A percentile compares a stretch with the other conserved stretches of the same genome.
Evolutionary conservation across 1,284 basidiomycete species (phyloP).

Genomic region (Baeospora myosura): DNA sequence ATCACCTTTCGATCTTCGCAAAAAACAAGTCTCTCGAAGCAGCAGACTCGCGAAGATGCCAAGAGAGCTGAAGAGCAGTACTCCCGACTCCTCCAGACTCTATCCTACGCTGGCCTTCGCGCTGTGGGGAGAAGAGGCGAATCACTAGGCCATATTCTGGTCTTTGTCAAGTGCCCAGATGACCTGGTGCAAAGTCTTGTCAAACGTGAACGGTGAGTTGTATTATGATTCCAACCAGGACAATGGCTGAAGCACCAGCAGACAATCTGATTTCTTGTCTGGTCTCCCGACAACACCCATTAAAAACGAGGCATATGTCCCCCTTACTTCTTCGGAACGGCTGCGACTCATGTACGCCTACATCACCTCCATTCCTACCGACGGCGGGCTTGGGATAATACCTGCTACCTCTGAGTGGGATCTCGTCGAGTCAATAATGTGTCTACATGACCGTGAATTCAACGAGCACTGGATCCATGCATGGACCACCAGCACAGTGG

Average conservation of each 20-base stretch:
- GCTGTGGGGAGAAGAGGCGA: constrained; percentile 71
- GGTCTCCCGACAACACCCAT: constrained; percentile 51
- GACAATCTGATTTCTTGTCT: constrained; percentile 56
- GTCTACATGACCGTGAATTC: constrained; percentile 7
- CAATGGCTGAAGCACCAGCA: constrained; percentile 15
- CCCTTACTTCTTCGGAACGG: constrained; percentile 63
- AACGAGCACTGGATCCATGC: constrained; percentile 38
- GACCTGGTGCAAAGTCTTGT: constrained; percentile 59
- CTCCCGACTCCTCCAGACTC: constrained; percentile 48
- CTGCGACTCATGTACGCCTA: constrained; percentile 75
- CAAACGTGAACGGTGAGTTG: constrained; percentile 66
- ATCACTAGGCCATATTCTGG: constrained; percentile 67
- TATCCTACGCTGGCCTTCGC: constrained; percentile 55
- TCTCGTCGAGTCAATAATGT: constrained; percentile 70
- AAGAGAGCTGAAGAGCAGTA: constrained; percentile 65
- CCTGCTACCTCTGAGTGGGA: constrained; percentile 68
- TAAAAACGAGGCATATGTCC: constrained; percentile 32
- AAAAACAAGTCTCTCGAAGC: constrained; percentile 44
- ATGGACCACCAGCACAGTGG: constrained; percentile 49
- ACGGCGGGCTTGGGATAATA: constrained; percentile 76
- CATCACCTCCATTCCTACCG: constrained; percentile 60
- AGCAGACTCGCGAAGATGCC: constrained; percentile 53
- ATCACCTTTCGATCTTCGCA: constrained; percentile 58
- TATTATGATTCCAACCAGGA: background rate
- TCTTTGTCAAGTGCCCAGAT: constrained; percentile 73